Evolutionary conservation across 768 basidiomycete species (phyloP).

Genomic region (Boletus speciosus): DNA sequence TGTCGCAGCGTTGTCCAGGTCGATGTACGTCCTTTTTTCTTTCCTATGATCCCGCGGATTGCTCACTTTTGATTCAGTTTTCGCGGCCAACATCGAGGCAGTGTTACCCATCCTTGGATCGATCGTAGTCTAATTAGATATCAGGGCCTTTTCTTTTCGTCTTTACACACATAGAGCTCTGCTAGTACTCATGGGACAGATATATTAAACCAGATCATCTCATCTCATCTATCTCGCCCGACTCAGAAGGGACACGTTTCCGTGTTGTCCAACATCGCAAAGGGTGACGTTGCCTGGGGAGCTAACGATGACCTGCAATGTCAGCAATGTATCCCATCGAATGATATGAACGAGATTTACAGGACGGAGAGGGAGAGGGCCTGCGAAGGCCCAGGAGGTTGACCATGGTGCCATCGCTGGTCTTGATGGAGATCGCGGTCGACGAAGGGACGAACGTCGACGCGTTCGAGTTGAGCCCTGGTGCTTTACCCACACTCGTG

Average conservation of each 20-base stretch:
- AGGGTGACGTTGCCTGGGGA: conserved; percentile 25
- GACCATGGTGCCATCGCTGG: conserved; percentile 15
- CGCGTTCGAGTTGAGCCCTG: conserved; percentile 24
- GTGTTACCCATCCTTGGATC: conserved; percentile 24
- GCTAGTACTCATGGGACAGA: not conserved
- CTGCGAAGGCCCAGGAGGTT: conserved; percentile 17
- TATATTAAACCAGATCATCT: not conserved
- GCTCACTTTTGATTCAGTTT: conserved; percentile 7
- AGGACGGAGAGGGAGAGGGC: conserved; percentile 22
- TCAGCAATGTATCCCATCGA: not conserved
- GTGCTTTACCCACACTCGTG: not conserved
- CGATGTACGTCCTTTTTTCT: conserved; percentile 16
- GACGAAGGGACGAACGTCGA: conserved; percentile 22
- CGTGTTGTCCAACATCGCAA: conserved; percentile 24
- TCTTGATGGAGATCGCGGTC: conserved; percentile 20
- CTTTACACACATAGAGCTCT: not conserved
- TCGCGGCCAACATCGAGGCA: conserved; percentile 24
- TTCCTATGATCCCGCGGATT: not conserved
- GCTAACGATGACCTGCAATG: conserved; percentile 7
- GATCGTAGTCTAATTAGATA: conserved; percentile 1
- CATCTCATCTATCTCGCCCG: not conserved
- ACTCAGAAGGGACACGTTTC: conserved; percentile 13
- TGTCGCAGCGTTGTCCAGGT: conserved; percentile 16
- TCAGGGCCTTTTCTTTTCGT: not conserved
- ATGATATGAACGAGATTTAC: conserved; percentile 2